Evolutionary conservation across 176 grass and related monocot genomes (phyloP).

Genomic region (Ampelocalamus luodianensis): DNA sequence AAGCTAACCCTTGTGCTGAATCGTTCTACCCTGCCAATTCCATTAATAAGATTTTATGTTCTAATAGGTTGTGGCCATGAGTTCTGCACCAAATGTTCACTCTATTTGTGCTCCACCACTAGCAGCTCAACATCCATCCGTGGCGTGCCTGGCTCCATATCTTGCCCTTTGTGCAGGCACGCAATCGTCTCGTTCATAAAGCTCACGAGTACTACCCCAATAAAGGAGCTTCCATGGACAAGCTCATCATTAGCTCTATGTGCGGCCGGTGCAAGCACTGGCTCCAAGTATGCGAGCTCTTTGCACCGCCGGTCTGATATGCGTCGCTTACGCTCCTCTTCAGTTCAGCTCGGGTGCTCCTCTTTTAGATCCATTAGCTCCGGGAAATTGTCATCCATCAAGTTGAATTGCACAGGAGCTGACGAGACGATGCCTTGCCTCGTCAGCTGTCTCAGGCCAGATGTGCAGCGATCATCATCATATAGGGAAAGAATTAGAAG

Average conservation of each 20-base stretch:
- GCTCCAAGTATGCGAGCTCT: slow-evolving; percentile 2
- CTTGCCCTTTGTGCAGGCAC: slow-evolving; percentile 83
- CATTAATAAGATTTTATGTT: slow-evolving; percentile 7
- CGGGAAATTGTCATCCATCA: slow-evolving; percentile 55
- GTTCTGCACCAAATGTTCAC: slow-evolving; percentile 94
- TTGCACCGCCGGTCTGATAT: slow-evolving; percentile 27
- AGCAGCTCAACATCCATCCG: slow-evolving; percentile 55
- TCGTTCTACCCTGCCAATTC: slow-evolving; percentile 2
- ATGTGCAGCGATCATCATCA: slow-evolving; percentile 59
- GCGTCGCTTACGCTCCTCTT: slow-evolving; percentile 43
- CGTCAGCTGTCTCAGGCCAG: slow-evolving; percentile 58
- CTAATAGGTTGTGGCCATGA: slow-evolving; percentile 85
- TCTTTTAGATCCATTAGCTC: slow-evolving; percentile 63
- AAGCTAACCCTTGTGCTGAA: slow-evolving; percentile 10
- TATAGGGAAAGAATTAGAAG: slow-evolving; percentile 62
- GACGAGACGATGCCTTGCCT: slow-evolving; percentile 62
- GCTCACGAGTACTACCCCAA: slow-evolving; percentile 56
- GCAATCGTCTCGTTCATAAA: slow-evolving; percentile 72
- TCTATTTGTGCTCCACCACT: slow-evolving; percentile 83
- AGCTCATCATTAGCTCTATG: slow-evolving; percentile 57
- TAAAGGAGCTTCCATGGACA: slow-evolving; percentile 70
- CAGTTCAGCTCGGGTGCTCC: slow-evolving; percentile 65
- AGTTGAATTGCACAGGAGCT: slow-evolving; percentile 61
- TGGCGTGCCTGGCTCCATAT: slow-evolving; percentile 72
- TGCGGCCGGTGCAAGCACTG: slow-evolving; percentile 36